Conservation (phyloP, 177 flowering plant genomes). For the Telopea speciosissima region DNA sequence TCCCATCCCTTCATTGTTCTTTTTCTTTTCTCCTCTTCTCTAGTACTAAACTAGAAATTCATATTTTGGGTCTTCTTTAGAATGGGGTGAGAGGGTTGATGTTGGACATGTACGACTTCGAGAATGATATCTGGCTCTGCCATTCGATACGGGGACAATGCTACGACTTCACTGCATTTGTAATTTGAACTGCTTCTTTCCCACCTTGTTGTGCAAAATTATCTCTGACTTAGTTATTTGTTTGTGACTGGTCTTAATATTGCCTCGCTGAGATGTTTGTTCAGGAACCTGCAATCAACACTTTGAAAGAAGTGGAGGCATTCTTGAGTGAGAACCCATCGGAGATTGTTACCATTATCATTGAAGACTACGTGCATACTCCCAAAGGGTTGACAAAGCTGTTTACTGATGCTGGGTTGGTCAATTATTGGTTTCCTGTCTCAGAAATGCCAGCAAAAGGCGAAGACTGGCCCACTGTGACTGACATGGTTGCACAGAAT, state of each 20-base stretch:
- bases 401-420: constrained; percentile 72
- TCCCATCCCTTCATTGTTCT: too few relatives aligned
- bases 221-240: neutral
- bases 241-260: neutral
- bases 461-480: constrained; percentile 91
- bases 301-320: constrained; percentile 90
- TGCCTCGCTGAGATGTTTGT: constrained; percentile 1
- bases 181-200: constrained; percentile 26
- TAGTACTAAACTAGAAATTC: neutral
- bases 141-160: constrained; percentile 90
- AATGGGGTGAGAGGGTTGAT: constrained; percentile 98
- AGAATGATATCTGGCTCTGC: constrained; percentile 91
- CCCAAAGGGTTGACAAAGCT: constrained; percentile 78
- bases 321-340: constrained; percentile 67
- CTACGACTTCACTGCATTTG: constrained; percentile 96
- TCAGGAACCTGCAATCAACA: constrained; percentile 90
- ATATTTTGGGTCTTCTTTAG: constrained; percentile 31
- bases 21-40: constrained; percentile 6
- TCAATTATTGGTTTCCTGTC: constrained; percentile 87
- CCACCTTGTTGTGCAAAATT: constrained; percentile 1
- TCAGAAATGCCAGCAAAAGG: constrained; percentile 86
- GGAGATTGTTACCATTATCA: constrained; percentile 89
- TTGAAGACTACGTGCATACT: constrained; percentile 94
- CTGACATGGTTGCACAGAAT: constrained; percentile 71
- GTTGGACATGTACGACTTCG: constrained; percentile 97